Conservation (phyloP, 345 rosid genomes). For the Eutrema yunnanense region DNA sequence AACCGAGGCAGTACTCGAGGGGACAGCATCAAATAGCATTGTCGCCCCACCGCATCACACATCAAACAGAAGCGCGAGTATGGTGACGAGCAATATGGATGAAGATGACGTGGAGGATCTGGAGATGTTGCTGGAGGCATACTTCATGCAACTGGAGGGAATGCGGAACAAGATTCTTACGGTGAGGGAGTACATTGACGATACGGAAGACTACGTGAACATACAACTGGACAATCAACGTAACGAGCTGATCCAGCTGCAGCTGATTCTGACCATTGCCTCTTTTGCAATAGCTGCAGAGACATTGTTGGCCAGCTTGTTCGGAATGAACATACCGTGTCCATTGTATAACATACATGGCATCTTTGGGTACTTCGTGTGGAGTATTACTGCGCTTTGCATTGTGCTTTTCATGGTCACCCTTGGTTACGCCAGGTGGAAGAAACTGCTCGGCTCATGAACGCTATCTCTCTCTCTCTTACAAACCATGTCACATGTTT, state of each 20-base stretch:
- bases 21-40: slow-evolving; percentile 41
- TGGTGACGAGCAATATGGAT: slow-evolving; percentile 46
- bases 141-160: slow-evolving; percentile 94
- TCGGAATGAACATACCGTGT: slow-evolving; percentile 88
- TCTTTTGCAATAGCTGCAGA: slow-evolving; percentile 69
- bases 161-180: slow-evolving; percentile 88
- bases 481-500: too few species aligned
- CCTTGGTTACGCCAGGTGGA: slow-evolving; percentile 91
- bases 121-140: slow-evolving; percentile 92
- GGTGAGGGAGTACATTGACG: slow-evolving; percentile 91
- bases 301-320: slow-evolving; percentile 55
- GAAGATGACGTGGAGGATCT: slow-evolving; percentile 78
- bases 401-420: slow-evolving; percentile 59
- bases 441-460: slow-evolving; percentile 75
- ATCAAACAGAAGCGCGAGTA: slow-evolving; percentile 58
- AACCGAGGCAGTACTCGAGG: slow-evolving; percentile 45
- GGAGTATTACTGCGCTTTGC: slow-evolving; percentile 39
- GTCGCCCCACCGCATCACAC: slow-evolving; percentile 24
- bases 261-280: slow-evolving; percentile 70
- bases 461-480: too few species aligned
- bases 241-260: slow-evolving; percentile 91
- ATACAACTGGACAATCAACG: slow-evolving; percentile 90
- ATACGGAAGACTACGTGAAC: slow-evolving; percentile 90
- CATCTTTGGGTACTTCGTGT: slow-evolving; percentile 54
- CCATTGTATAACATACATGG: slow-evolving; percentile 30